phyloP scores from a whole-genome alignment of 768 basidiomycete genomes.

The Boletellus ananiceps region DNA sequence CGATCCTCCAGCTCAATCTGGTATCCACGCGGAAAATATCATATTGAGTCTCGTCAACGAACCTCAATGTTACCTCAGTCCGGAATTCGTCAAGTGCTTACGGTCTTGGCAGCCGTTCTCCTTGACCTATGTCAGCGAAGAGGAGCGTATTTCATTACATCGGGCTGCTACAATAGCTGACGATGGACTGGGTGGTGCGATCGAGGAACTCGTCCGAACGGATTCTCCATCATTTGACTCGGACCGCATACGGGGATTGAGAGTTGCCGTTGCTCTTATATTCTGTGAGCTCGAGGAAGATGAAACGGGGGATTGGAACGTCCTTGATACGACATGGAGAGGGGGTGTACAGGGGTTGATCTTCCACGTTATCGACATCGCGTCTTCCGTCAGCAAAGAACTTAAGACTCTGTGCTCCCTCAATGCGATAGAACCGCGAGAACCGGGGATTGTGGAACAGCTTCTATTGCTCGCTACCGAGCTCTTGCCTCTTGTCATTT shows the following conservation, averaged over 20 bases:
- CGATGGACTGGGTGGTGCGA: constrained; percentile 57
- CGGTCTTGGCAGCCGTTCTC: constrained; percentile 58
- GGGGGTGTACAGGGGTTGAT: constrained; percentile 55
- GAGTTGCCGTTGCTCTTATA: constrained; percentile 60
- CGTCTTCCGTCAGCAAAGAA: constrained; percentile 47
- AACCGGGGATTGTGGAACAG: constrained; percentile 44
- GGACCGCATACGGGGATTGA: constrained; percentile 53
- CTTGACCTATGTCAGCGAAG: constrained; percentile 56
- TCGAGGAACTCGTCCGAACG: constrained; percentile 49
- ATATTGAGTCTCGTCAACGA: constrained; percentile 56
- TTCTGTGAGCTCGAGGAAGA: constrained; percentile 45
- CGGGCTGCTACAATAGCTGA: constrained; percentile 65
- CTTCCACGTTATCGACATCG: constrained; percentile 50
- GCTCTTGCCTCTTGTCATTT: constrained; percentile 46
- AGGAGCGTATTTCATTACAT: constrained; percentile 54
- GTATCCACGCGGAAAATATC: constrained; percentile 65
- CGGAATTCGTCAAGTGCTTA: constrained; percentile 55
- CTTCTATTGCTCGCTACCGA: constrained; percentile 55
- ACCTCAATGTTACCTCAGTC: constrained; percentile 55
- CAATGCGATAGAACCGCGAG: constrained; percentile 30
- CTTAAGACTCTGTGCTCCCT: constrained; percentile 51
- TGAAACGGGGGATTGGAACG: constrained; percentile 51
- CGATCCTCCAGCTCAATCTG: constrained; percentile 55
- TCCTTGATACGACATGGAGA: constrained; percentile 57
- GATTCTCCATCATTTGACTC: constrained; percentile 34